Evolutionary conservation across 2,329 filamentous ascomycete genomes (phyloP), one percentile per base, ranked within the genome.

Genomic region (Penicillium sp.): DNA sequence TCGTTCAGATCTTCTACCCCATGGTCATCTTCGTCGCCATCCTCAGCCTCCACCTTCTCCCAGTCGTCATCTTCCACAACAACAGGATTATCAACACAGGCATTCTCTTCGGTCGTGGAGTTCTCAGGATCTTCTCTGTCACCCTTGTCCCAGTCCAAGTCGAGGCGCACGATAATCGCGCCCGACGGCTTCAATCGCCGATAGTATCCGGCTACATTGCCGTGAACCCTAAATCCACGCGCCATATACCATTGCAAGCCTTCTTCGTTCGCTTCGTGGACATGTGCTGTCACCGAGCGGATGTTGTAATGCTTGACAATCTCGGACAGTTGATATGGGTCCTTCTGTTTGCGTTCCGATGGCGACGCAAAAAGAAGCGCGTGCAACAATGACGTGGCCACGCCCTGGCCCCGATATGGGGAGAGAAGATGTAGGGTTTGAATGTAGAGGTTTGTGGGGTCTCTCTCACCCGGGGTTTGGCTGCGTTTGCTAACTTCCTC

Each of bases 221-320:
- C 69, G 34, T 79, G 72, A 5, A 73, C 55, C 53, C 71, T 70
- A 52, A 86, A 86, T 0, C 78, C 80, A 4, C 81, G 72, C 53
- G 78, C 77, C 37, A 65, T 62, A 67, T 86, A 86, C 82, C 82
- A 86, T 40, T 75, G 72, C 55, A 82, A 58, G 0, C 75, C 82
- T 41, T 83, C 80, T 14, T 75, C 72, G 48, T 85, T 85, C 18
- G 75, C 77, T 56, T 82, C 80, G 75, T 83, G 84, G 0, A 84
- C 81, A 64, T 86, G 82, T 10, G 82, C 82, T 2, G 78, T 81
- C 16, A 84, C 75, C 12, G 69, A 72, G 10, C 65, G 67, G 22
- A 80, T 75, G 22, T 75, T 74, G 54, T 82, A 77, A 47, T 76
- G 69, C 28, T 72, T 70, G 4, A 77, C 72, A 9, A 73, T 58